A percentile compares a stretch with the other conserved stretches of the same genome.
These are phyloP conservation scores for Phylloporus gajari DNA, from an alignment of 1,284 basidiomycete species.

Conservation along the genomic window DNA sequence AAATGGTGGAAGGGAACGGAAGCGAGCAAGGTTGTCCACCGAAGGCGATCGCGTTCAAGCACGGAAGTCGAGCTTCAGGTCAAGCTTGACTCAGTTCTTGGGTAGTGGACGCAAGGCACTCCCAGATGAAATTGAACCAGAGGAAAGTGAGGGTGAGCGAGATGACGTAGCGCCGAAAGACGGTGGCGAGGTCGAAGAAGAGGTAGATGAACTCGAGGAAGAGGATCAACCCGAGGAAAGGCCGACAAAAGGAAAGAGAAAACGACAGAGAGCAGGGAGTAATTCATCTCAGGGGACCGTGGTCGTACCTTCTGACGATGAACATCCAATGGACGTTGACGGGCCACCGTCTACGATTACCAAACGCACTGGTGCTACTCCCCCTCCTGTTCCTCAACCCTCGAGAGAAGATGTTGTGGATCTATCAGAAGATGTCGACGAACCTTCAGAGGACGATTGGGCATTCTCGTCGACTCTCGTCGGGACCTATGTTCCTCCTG, in stretches of 20 bases:
- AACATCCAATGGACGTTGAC: constrained; percentile 42
- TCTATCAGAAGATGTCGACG: constrained; percentile 28
- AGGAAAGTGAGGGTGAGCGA: constrained; percentile 18
- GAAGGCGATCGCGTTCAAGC: constrained; percentile 18
- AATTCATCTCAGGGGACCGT: constrained; percentile 36
- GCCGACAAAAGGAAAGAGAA: constrained; percentile 6
- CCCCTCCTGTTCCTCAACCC: background rate
- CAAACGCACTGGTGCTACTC: constrained; percentile 11
- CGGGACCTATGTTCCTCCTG: constrained; percentile 31
- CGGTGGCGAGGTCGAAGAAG: constrained; percentile 16
- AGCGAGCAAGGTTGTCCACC: constrained; percentile 24
- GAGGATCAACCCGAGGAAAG: constrained; percentile 5
- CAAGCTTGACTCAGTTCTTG: constrained; percentile 63
- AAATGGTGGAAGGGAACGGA: constrained; percentile 37
- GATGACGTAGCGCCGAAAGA: constrained; percentile 16
- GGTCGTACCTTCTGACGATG: constrained; percentile 39
- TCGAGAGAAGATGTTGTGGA: background rate
- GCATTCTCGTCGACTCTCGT: constrained; percentile 40
- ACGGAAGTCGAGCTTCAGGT: constrained; percentile 50
- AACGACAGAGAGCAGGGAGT: constrained; percentile 26
- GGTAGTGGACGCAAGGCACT: constrained; percentile 52
- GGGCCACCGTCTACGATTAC: constrained; percentile 1
- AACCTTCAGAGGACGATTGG: constrained; percentile 43
- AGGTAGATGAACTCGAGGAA: constrained; percentile 32
- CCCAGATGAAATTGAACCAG: constrained; percentile 22